Evolutionary conservation across 371 early-diverging fungal species (phyloP), one percentile per base, ranked within the genome.

Genomic region (Rhizomucor miehei): DNA sequence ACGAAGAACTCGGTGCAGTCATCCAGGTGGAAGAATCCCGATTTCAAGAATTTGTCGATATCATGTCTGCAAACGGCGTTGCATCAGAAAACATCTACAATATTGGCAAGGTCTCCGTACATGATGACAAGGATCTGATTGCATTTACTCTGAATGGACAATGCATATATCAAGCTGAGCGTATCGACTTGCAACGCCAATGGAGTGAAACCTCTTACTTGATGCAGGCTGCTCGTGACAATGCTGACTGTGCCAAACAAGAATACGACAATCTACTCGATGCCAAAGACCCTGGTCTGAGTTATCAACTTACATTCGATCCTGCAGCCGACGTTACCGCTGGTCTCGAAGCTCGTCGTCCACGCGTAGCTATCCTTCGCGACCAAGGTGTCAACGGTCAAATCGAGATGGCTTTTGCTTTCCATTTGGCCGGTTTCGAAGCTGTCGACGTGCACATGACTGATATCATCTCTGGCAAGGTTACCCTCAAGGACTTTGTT

Each of bases 381-480:
- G 97, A 98, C 73, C 97, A 98, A 77, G 98, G 97, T 58, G 93
- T 97, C 35, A 97, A 97, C 73, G 89, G 92, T 21, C 92, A 92
- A 56, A 84, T 85, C 23, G 98, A 98, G 71, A 89, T 95, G 89
- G 97, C 97, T 0, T 91, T 82, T 61, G 89, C 95, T 3, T 96
- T 98, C 85, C 79, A 93, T 65, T 69, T 81, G 44, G 92, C 97
- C 19, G 97, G 97, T 0, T 98, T 97, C 68, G 80, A 79, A 5
- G 84, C 91, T 14, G 88, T 95, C 1, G 97, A 98, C 72, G 94
- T 98, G 2, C 98, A 98, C 71, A 98, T 98, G 97, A 89, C 93
- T 6, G 97, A 98, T 61, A 75, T 98, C 40, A 65, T 97, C 38
- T 59, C 76, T 20, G 89, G 89, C n/a, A 73, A 80, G 59, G 84